Evolutionary conservation across 2,329 filamentous ascomycete species (phyloP).

Genomic region (Fusarium succisae): DNA sequence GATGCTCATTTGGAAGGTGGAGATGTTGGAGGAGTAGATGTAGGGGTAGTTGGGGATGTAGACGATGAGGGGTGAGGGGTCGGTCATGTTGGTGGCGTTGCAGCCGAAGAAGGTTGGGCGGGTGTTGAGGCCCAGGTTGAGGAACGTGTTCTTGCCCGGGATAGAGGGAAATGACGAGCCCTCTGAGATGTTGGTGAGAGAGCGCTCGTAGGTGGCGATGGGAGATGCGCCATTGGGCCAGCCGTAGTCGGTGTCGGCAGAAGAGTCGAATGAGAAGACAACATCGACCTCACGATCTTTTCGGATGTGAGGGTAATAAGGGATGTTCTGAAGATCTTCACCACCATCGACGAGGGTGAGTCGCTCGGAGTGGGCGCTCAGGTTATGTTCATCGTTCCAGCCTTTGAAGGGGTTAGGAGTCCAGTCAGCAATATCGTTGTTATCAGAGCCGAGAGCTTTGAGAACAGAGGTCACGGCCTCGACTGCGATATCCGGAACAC

Average conservation of each 20-base stretch:
- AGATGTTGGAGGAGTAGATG: slow-evolving; percentile 77
- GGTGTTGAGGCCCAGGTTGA: slow-evolving; percentile 66
- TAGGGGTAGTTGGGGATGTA: slow-evolving; percentile 87
- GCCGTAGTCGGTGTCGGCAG: slow-evolving; percentile 65
- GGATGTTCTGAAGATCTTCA: slow-evolving; percentile 82
- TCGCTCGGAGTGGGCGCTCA: slow-evolving; percentile 54
- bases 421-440: slow-evolving; percentile 81
- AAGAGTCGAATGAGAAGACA: slow-evolving; percentile 72
- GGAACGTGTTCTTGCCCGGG: slow-evolving; percentile 64
- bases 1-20: slow-evolving; percentile 77
- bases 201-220: slow-evolving; percentile 65
- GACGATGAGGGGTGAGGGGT: slow-evolving; percentile 74
- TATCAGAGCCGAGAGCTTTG: slow-evolving; percentile 60
- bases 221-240: slow-evolving; percentile 71
- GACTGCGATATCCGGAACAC: slow-evolving; percentile 53
- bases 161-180: slow-evolving; percentile 67
- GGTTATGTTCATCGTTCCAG: slow-evolving; percentile 59
- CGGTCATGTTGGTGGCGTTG: slow-evolving; percentile 63
- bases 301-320: slow-evolving; percentile 71
- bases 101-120: slow-evolving; percentile 73
- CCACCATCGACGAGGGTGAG: slow-evolving; percentile 85
- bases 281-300: slow-evolving; percentile 65
- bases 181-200: slow-evolving; percentile 57
- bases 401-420: slow-evolving; percentile 67
- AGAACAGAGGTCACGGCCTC: slow-evolving; percentile 62